Base-by-base conservation (phyloP, 2,329 filamentous ascomycete genomes). In the Cercospora brassicicola region DNA sequence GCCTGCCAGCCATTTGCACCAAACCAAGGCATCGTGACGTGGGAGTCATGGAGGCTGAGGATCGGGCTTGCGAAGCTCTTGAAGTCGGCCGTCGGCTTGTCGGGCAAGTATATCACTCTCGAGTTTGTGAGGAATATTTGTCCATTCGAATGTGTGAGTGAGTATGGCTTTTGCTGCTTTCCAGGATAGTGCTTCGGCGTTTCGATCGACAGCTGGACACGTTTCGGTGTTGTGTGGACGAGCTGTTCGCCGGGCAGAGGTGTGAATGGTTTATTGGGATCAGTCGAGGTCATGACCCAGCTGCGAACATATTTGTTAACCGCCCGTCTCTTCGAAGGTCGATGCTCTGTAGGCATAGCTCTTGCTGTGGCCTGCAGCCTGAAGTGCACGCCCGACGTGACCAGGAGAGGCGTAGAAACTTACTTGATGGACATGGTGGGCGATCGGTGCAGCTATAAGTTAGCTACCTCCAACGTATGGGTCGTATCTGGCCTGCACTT, bases 41-140 rank as follows among this genome's bases (percentile, higher is more conserved):
- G 92, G 6, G 91, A 91, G 80, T 98, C 94, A 79, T 92, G 88
- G 55, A 96, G 87, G 78, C 94, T 94, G 71, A 97, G 86, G 69
- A 97, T 91, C 48, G 94, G 94, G 0, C 91, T 89, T 51, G 93
- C 93, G 81, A 98, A 97, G 60, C 93, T 97, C 78, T 94, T 89
- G 77, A 97, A 88, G 62, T 88, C 78, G 18, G 82, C 78, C 18
- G 90, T 91, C 4, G 89, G 86, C 66, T 88, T 86, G 63, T 88
- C 83, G 18, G 94, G 93, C 15, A 98, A 88, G 79, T 97, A 98
- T 72, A 98, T 90, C 73, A 98, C 86, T 91, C 97, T 75, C 64
- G 75, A 65, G 66, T 75, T 75, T 33, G 73, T 76, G 45, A 75
- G 71, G 69, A 75, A 77, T 42, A 75, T 57, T 18, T 71, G 48